A percentile compares a stretch with the other conserved stretches of the same genome.
phyloP scores from a whole-genome alignment of 176 grass and related monocot genomes.

The Lolium multiflorum region DNA sequence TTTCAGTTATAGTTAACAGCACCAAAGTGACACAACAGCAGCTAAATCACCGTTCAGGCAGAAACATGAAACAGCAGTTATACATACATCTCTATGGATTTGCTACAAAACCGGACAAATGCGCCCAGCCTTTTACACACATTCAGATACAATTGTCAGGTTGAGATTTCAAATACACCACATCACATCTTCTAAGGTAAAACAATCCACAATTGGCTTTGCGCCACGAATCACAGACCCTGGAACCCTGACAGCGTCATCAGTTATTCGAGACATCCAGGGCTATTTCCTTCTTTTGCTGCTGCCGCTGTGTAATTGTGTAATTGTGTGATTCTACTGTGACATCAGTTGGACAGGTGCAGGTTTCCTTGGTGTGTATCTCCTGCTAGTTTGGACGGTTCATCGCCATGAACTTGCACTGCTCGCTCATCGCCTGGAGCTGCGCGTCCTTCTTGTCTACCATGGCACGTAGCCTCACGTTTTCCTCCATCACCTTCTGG shows the following conservation, averaged over 20 bases:
- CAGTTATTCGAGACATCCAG: neutral
- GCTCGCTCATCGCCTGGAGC: slow-evolving; percentile 84
- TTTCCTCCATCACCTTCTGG: slow-evolving; percentile 88
- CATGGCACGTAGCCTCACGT: slow-evolving; percentile 70
- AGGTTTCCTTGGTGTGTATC: neutral
- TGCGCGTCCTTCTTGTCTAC: slow-evolving; percentile 89
- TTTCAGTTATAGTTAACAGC: neutral
- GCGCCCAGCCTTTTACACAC: slow-evolving; percentile 15
- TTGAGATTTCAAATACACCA: neutral
- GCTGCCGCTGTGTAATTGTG: slow-evolving; percentile 6
- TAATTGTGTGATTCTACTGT: too few relatives aligned
- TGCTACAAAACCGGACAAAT: neutral
- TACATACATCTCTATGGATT: slow-evolving; percentile 10
- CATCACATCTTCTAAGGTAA: slow-evolving; percentile 34
- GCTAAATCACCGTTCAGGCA: neutral
- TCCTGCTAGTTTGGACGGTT: slow-evolving; percentile 46
- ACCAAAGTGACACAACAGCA: neutral
- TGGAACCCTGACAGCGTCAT: neutral
- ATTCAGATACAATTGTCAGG: slow-evolving; percentile 24
- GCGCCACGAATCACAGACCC: neutral
- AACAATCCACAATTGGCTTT: slow-evolving; percentile 3
- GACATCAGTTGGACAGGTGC: slow-evolving; percentile 35
- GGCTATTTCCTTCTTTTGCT: neutral
- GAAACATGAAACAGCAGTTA: neutral
- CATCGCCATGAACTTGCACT: slow-evolving; percentile 95